Conservation (phyloP, 139 green algal species). For the Chlamydomonas sphaeroides region DNA sequence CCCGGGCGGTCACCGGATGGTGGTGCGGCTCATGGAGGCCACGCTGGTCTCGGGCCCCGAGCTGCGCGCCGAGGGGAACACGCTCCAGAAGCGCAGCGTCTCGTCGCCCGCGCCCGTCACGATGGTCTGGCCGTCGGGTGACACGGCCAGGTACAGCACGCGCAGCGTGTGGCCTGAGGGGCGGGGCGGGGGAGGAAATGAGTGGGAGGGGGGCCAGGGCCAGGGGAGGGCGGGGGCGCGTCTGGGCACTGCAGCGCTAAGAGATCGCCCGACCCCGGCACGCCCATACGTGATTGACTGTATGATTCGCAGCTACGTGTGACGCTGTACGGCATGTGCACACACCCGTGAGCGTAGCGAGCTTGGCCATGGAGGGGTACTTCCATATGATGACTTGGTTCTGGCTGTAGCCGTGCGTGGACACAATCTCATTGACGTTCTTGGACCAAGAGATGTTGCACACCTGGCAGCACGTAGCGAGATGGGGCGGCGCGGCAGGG, state of each 20-base stretch:
- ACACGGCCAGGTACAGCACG: constrained; percentile 95
- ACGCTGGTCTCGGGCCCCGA: constrained; percentile 47
- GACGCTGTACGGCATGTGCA: no score
- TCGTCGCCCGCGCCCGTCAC: constrained; percentile 95
- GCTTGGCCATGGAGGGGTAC: constrained; percentile 88
- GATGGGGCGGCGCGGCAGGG: no score
- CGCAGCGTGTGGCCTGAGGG: constrained; percentile 87
- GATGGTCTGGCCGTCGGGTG: constrained; percentile 97
- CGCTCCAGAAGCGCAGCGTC: constrained; percentile 96
- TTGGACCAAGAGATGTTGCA: constrained; percentile 97
- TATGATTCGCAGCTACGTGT: no score
- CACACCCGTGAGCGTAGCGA: constrained; percentile 88
- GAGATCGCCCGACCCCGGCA: no score
- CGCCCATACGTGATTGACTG: no score
- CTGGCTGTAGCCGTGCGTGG: constrained; percentile 97
- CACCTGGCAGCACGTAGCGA: no score
- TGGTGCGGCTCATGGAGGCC: constrained; percentile 69
- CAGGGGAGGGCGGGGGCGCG: no score
- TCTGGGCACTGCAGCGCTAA: no score
- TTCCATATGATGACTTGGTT: constrained; percentile 96
- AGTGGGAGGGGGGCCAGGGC: no score
- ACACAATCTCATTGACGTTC: constrained; percentile 98
- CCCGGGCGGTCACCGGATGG: constrained; percentile 77
- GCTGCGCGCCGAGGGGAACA: constrained; percentile 71
- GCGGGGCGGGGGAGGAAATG: no score